Evolutionary conservation across 2,329 filamentous ascomycete species (phyloP), one percentile per base, ranked within the genome.

Genomic region (Penicillium sp.): DNA sequence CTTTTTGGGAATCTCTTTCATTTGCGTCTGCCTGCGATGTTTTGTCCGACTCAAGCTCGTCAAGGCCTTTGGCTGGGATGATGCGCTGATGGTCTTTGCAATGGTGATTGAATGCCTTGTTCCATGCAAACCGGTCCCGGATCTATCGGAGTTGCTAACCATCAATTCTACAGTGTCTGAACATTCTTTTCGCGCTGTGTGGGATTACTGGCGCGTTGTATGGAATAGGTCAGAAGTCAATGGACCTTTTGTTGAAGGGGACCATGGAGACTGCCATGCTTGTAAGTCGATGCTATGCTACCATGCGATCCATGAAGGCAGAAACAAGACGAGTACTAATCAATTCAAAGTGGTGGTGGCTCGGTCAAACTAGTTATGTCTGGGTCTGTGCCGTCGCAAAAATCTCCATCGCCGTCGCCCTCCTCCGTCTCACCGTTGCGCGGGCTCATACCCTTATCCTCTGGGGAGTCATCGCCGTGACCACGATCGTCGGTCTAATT

Each of bases 321-420:
- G 6, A 2, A 50, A 40, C 7, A 10, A 33, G 54, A 41, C 22
- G 18, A 41, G 40, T 52, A 31, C 55, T 61, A 22, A 40, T 22
- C 24, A 37, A 43, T 10, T 36, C 19, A 9, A 19, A 75, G 73
- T 76, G 71, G 70, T 85, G 82, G 82, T 85, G 81, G 73, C 76
- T 85, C n/a, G 82, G 81, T 62, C 83, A 85, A 64, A 71, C 82
- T n/a, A 79, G 80, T 61, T 86, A 85, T 67, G 78, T 81, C 7
- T 69, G 82, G 55, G 75, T 78, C 5, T 82, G 77, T 22, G 75
- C 78, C 40, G 67, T 80, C 13, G 75, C 82, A 47, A 84, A 83
- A 59, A 74, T 83, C 39, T 80, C 82, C 1, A 81, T 85, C 53
- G 81, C 77, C 5, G 72, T 83, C n/a, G 83, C 84, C 59, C 77